Evolutionary conservation across 2,329 filamentous ascomycete genomes (phyloP).

Genomic region (Lecanosticta acicola): DNA sequence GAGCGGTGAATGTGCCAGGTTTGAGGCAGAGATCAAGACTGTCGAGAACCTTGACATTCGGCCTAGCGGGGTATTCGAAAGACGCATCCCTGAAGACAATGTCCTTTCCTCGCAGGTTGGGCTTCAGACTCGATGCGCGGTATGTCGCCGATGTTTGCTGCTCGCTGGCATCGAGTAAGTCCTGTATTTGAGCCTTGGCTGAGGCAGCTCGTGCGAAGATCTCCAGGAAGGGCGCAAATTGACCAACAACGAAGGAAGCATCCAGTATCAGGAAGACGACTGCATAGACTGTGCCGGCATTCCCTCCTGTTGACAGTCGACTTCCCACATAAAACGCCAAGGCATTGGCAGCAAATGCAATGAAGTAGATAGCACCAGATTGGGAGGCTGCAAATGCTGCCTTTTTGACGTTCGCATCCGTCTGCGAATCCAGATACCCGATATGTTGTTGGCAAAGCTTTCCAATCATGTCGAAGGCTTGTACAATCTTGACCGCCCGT

Average conservation of each 20-base stretch:
- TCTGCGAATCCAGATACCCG: slow-evolving; percentile 31
- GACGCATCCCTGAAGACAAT: slow-evolving; percentile 36
- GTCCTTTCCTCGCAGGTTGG: slow-evolving; percentile 22
- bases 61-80: slow-evolving; percentile 43
- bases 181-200: slow-evolving; percentile 42
- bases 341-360: slow-evolving; percentile 42
- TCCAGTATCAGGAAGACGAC: slow-evolving; percentile 61
- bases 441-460: slow-evolving; percentile 37
- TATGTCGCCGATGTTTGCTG: slow-evolving; percentile 20
- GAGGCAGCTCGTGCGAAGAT: slow-evolving; percentile 50
- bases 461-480: slow-evolving; percentile 44
- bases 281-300: slow-evolving; percentile 53
- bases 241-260: slow-evolving; percentile 58
- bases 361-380: slow-evolving; percentile 42
- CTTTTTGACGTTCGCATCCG: slow-evolving; percentile 38
- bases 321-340: slow-evolving; percentile 44
- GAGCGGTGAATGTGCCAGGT: slow-evolving; percentile 39
- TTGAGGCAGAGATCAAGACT: slow-evolving; percentile 34
- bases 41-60: slow-evolving; percentile 37
- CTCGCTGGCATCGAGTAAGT: slow-evolving; percentile 34
- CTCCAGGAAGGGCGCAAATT: slow-evolving; percentile 58
- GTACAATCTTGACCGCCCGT: slow-evolving; percentile 43
- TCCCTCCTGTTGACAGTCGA: slow-evolving; percentile 21
- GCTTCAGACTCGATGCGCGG: slow-evolving; percentile 24
- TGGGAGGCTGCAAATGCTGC: slow-evolving; percentile 38